Base-by-base conservation (phyloP, 202 grass and related monocot genomes). In the Elaeis oleifera region DNA sequence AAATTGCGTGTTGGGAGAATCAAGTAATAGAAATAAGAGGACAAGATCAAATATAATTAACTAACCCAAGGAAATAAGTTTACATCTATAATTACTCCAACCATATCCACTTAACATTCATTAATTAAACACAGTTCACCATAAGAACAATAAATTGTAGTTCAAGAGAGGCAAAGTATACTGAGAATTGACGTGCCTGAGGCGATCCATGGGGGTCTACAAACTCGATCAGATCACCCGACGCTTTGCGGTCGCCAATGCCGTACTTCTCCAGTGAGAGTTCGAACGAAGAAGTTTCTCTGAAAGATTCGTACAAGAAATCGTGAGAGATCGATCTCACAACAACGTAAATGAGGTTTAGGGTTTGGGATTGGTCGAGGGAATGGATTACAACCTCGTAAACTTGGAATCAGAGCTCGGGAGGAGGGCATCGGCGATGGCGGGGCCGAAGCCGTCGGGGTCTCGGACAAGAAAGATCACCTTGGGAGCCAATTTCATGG, bases 171-270 rank as follows among this genome's bases (percentile, higher is more conserved):
- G 16, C 7, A 28, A 50, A 17, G 18, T 4, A 44, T 13, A 44
- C 1, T 36, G 24, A 6, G 17, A 7, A 44, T 20, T 69, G 62
- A 56, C 60, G 27, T 29, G 78, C 85, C 78, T 84, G 77, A 50
- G 81, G 78, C 29, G 71, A 65, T 39, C 71, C 81, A 69, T 3
- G 61, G 32, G 67, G 70, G 60, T 89, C 74, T 8, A 76, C 28
- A 69, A 89, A 84, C 65, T 70, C 79, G 16, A 89, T 53, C 44
- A 89, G 59, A 56, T 84, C 81, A 58, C 58, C 86, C 5, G 71
- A 69, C 4, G 86, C 86, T 67, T 78, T 78, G 51, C 68, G 64
- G 22, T 65, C 63, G 2, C n/a, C 23, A 27, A 89, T 63, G 25
- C 71, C 74, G 39, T 89, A 84, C 55, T 76, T 89, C 1, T 6